Base-by-base conservation (phyloP, 2,329 filamentous ascomycete genomes). In the Fusarium dimerum region DNA sequence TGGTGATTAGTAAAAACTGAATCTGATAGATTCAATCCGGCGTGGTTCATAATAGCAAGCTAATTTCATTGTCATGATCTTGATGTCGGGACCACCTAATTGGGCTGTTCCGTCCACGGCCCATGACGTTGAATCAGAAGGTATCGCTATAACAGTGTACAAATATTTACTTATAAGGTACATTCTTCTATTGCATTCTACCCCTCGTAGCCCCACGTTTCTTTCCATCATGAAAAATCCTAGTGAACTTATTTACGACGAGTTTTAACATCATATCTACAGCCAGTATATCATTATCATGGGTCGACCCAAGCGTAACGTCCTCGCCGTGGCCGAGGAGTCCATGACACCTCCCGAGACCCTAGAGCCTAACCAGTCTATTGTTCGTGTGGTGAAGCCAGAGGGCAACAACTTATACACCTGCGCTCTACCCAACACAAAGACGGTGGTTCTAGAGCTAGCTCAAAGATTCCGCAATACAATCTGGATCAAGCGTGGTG, bases 341-440 rank as follows among this genome's bases (percentile, higher is more conserved):
- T 79, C 84, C 2, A 76, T 78, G 38, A 83, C 79, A 2, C 84
- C 86, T 11, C 84, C 85, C 2, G 74, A 77, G 43, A 66, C 71
- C 78, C 86, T 76, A 69, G 85, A 74, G 71, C 76, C 68, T 71
- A 87, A 68, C 76, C 92, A 77, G 66, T 78, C 78, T 47, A 83
- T 99, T 54, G 91, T 89, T 16, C 88, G 86, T 51, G 86, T 97
- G 52, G 75, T 89, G 66, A 89, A 90, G 71, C 88, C 88, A 41
- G 88, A 92, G 62, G 93, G 93, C 61, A 96, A 96, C 76, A 95
- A 89, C 71, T 79, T 96, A 40, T 97, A 96, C 78, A 82, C 83
- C 41, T 90, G 93, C 67, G 80, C 87, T 67, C 76, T 92, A 30
- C 85, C 92, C 20, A 79, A 80, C 62, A 81, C 82, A 52, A 82